Conservation (phyloP, 768 basidiomycete genomes). For the Rhizopogon vinicolor region DNA sequence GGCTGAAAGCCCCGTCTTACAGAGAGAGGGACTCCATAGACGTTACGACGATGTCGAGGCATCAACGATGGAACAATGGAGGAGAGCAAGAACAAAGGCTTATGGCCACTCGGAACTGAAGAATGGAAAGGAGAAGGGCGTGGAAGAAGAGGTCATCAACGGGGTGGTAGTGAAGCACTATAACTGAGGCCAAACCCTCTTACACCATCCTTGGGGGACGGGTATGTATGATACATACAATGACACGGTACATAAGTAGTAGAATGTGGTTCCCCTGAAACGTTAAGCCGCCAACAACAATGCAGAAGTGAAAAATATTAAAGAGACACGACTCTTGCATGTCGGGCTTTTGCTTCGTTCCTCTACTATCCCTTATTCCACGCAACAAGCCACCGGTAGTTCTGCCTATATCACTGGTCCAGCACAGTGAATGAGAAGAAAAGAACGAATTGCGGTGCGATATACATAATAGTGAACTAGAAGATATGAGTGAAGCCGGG, state of each 20-base stretch:
- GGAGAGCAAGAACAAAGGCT: conserved; percentile 42
- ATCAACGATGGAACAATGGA: conserved; percentile 50
- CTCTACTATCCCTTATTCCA: background rate
- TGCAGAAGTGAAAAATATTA: no score
- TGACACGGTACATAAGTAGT: no score
- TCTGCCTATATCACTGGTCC: background rate
- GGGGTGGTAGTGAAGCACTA: conserved; percentile 56
- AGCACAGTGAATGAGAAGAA: background rate
- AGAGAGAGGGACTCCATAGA: conserved; percentile 35
- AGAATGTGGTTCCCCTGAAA: no score
- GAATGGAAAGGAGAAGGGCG: conserved; percentile 33
- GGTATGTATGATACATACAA: no score
- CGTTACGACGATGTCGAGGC: conserved; percentile 35
- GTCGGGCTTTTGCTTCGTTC: no score
- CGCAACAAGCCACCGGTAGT: background rate
- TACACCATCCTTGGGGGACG: no score
- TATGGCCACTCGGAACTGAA: conserved; percentile 47
- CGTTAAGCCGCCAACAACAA: no score
- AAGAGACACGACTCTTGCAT: no score
- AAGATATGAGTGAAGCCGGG: background rate
- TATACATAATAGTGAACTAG: background rate
- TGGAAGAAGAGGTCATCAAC: conserved; percentile 52
- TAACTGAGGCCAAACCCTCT: conserved; percentile 26
- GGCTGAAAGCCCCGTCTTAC: conserved; percentile 43
- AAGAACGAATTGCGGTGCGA: background rate